Evolutionary conservation across 225 moss, liverwort and hornwort species (phyloP).

Genomic region (Anthoceros angustus): DNA sequence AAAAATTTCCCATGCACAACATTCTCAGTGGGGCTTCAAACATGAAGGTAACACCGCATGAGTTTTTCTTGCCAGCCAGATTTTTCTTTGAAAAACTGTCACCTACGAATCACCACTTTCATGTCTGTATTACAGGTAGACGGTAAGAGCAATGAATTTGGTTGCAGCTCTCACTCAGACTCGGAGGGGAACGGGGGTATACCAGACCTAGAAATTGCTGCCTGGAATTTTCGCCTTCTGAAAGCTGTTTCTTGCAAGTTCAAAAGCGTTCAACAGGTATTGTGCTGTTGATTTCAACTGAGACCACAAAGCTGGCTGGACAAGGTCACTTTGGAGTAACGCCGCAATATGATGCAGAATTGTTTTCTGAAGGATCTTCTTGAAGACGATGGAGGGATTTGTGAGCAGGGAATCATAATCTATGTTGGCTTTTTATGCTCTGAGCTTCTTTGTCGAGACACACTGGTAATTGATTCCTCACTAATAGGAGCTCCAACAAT

Average conservation of each 20-base stretch:
- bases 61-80: no score
- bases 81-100: no score
- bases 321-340: neutral
- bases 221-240: constrained; percentile 55
- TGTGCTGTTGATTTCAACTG: neutral
- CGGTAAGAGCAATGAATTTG: constrained; percentile 13
- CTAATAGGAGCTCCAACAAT: neutral
- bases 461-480: constrained; percentile 25
- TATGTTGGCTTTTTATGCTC: constrained; percentile 68
- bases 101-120: neutral
- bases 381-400: constrained; percentile 40
- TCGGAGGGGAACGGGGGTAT: constrained; percentile 8
- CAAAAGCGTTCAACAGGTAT: constrained; percentile 49
- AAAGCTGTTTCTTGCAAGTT: constrained; percentile 41
- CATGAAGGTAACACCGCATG: neutral
- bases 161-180: constrained; percentile 16
- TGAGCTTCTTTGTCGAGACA: constrained; percentile 35
- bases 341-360: constrained; percentile 20
- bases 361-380: constrained; percentile 46
- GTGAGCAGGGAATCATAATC: constrained; percentile 61
- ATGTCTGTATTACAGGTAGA: constrained; percentile 6
- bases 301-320: neutral
- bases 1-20: constrained; percentile 31
- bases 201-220: constrained; percentile 28
- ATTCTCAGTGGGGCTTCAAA: constrained; percentile 20